Conservation (phyloP, 179 eudicot species). For the Silene coronaria region DNA sequence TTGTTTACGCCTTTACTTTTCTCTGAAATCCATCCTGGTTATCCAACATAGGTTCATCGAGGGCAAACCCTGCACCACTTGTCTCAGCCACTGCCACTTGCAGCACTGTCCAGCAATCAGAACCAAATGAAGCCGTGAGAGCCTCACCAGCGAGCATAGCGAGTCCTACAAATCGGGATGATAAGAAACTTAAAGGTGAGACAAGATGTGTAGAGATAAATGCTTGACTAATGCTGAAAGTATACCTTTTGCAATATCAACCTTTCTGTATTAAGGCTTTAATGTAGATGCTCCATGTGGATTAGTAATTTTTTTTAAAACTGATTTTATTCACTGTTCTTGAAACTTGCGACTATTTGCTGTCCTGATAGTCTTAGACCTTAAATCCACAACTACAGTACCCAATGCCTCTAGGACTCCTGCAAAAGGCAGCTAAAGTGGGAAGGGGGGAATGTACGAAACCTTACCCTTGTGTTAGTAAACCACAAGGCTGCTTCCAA, state of each 20-base stretch:
- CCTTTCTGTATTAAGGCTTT: too few species aligned
- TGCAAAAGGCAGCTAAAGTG: too few species aligned
- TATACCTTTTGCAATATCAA: too few species aligned
- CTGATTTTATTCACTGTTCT: too few species aligned
- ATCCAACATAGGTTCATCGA: constrained; percentile 23
- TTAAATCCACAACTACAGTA: too few species aligned
- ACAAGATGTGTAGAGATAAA: neutral
- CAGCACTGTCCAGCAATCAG: constrained; percentile 17
- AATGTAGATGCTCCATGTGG: too few species aligned
- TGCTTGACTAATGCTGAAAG: too few species aligned
- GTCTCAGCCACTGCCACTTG: constrained; percentile 26
- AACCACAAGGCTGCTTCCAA: neutral
- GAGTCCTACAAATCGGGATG: constrained; percentile 16
- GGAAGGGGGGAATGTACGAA: neutral
- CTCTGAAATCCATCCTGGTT: constrained; percentile 1
- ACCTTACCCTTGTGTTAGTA: neutral
- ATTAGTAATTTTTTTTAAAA: too few species aligned
- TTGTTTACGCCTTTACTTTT: neutral
- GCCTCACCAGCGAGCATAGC: constrained; percentile 13
- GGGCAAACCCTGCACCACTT: constrained; percentile 8
- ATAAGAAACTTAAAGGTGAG: constrained; percentile 28
- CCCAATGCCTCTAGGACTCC: too few species aligned
- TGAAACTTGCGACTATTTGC: too few species aligned
- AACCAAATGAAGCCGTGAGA: constrained; percentile 18
- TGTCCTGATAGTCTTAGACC: too few species aligned